A percentile compares a stretch with the other conserved stretches of the same genome.
phyloP scores from a whole-genome alignment of 2,329 filamentous ascomycete species.

The Colletotrichum costaricense region DNA sequence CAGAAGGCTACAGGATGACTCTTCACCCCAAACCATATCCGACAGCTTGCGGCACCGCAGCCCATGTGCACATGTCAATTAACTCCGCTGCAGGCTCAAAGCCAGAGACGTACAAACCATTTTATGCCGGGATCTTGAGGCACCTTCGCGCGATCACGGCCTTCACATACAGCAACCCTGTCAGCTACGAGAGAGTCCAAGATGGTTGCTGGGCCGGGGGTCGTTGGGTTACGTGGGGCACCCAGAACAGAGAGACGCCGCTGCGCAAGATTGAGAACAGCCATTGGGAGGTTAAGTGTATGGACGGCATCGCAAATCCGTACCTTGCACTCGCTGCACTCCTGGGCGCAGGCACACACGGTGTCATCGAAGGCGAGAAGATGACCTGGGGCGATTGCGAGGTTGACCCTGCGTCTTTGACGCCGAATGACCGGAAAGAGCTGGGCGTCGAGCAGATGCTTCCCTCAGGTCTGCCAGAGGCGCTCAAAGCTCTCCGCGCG shows the following conservation, averaged over 20 bases:
- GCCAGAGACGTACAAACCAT: constrained; percentile 65
- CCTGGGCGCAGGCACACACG: constrained; percentile 68
- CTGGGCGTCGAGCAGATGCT: constrained; percentile 66
- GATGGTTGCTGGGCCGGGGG: constrained; percentile 84
- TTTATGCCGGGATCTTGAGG: constrained; percentile 78
- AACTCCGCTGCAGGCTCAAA: constrained; percentile 54
- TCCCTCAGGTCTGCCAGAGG: constrained; percentile 65
- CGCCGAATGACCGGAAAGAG: constrained; percentile 55
- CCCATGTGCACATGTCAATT: constrained; percentile 78
- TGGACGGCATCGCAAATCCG: constrained; percentile 85
- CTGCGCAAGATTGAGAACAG: constrained; percentile 73
- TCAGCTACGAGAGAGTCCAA: constrained; percentile 75
- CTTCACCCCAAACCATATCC: constrained; percentile 78
- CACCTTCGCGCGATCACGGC: constrained; percentile 76
- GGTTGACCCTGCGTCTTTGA: constrained; percentile 64
- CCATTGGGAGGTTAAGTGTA: constrained; percentile 82
- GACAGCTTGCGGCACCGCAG: constrained; percentile 69
- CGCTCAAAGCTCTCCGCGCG: constrained; percentile 60
- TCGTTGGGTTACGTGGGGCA: constrained; percentile 83
- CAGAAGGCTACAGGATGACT: constrained; percentile 74
- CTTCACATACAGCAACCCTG: constrained; percentile 73
- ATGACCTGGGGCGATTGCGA: constrained; percentile 65
- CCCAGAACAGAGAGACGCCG: constrained; percentile 82
- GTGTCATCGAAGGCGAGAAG: constrained; percentile 53
- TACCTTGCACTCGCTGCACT: constrained; percentile 76